A percentile compares a stretch with the other conserved stretches of the same genome.
Evolutionary conservation across 768 basidiomycete genomes (phyloP).

Genomic region (Agrocybe praecox): DNA sequence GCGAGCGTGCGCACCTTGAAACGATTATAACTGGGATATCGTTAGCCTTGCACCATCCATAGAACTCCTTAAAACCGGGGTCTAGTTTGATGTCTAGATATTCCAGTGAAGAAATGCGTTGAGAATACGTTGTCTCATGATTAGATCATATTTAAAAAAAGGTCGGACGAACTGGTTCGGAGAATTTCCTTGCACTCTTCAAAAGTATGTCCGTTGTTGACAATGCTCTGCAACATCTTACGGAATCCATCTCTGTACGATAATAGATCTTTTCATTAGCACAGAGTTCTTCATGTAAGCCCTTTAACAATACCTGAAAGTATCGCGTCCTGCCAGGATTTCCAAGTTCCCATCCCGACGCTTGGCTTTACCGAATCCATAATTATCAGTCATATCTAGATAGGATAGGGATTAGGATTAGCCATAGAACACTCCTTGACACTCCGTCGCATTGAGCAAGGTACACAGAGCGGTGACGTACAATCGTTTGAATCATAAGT

Average conservation of each 20-base stretch:
- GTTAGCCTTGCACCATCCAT: conserved; percentile 76
- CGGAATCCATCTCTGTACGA: conserved; percentile 78
- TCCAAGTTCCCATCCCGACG: conserved; percentile 75
- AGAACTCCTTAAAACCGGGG: conserved; percentile 87
- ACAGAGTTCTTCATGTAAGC: not conserved
- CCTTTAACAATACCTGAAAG: conserved; percentile 58
- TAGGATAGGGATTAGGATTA: not conserved
- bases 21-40: conserved; percentile 92
- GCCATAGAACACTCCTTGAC: not conserved
- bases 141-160: conserved; percentile 5
- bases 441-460: not conserved
- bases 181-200: conserved; percentile 84
- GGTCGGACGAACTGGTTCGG: conserved; percentile 52
- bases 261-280: not conserved
- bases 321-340: conserved; percentile 64
- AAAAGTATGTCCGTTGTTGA: conserved; percentile 73
- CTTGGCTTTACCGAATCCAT: conserved; percentile 80
- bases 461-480: conserved; percentile 41
- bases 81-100: conserved; percentile 80
- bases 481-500: conserved; percentile 93
- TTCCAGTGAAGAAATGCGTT: no score
- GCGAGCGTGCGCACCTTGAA: conserved; percentile 70
- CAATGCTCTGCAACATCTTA: conserved; percentile 83
- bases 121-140: no score
- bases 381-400: conserved; percentile 84